Percentiles rank a stretch among this genome's conserved stretches.
Conservation (phyloP, 495 filamentous ascomycete genomes). For the Trichoderma erinaceum region DNA sequence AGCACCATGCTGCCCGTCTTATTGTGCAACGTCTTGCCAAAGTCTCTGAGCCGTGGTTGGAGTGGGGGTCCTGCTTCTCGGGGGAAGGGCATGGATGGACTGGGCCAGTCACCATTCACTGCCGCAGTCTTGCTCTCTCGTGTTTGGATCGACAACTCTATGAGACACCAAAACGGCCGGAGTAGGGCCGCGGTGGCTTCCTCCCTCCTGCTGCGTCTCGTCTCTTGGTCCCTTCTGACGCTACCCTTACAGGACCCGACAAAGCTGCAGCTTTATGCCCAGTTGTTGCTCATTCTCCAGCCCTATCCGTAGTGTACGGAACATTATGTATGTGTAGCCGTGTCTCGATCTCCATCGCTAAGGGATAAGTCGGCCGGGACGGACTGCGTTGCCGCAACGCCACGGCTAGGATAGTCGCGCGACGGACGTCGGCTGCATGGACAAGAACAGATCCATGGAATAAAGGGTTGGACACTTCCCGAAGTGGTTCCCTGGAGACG, state of each 20-base stretch:
- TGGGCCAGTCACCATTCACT: conserved; percentile 1
- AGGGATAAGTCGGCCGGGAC: neutral
- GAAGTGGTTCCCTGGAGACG: neutral
- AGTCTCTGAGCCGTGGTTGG: neutral
- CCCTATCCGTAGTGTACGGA: conserved; percentile 10
- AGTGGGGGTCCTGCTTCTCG: conserved; percentile 2
- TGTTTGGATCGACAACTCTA: conserved; percentile 14
- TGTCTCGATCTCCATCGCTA: conserved; percentile 1
- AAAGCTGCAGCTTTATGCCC: neutral
- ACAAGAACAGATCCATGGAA: neutral
- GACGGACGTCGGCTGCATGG: neutral
- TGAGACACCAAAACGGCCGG: conserved; percentile 15
- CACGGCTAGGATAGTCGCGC: conserved; percentile 1
- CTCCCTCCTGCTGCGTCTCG: conserved; percentile 2
- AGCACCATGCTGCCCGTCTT: neutral
- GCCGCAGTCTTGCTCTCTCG: conserved; percentile 1
- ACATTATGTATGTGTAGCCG: neutral
- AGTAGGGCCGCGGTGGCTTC: conserved; percentile 17
- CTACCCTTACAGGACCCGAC: neutral
- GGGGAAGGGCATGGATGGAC: conserved; percentile 2
- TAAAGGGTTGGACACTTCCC: neutral
- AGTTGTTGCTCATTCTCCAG: neutral
- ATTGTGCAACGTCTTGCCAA: conserved; percentile 1
- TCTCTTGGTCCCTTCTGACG: neutral
- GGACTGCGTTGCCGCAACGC: neutral